These are phyloP conservation scores for Russula sp. DNA, from an alignment of 768 basidiomycete species.

Conservation along the genomic window DNA sequence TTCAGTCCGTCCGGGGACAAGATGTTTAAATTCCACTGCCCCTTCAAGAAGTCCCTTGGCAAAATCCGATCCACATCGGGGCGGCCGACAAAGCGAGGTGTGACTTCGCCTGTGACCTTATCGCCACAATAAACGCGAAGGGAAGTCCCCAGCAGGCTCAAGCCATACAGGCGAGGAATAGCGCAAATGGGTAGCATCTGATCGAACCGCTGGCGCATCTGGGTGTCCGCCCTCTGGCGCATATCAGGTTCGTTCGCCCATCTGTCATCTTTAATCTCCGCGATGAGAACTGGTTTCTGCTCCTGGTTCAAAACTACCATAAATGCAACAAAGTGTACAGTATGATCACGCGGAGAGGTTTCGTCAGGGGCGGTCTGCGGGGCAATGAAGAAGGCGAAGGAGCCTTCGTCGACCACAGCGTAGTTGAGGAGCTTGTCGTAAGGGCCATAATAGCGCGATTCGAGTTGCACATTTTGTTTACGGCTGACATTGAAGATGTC, in stretches of 20 bases:
- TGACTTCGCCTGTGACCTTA: background rate
- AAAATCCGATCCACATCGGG: background rate
- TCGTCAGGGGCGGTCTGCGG: background rate
- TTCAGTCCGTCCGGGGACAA: conserved; percentile 7
- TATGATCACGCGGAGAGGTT: background rate
- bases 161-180: conserved; percentile 12
- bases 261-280: background rate
- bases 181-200: background rate
- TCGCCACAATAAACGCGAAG: conserved; percentile 9
- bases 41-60: conserved; percentile 2
- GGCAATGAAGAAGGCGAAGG: conserved; percentile 4
- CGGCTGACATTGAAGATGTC: background rate
- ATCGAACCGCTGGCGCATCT: conserved; percentile 2
- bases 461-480: background rate
- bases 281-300: conserved; percentile 1
- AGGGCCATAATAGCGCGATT: conserved; percentile 10
- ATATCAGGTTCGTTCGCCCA: background rate
- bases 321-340: background rate
- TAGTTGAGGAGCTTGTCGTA: conserved; percentile 11
- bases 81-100: background rate
- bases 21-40: conserved; percentile 5
- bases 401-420: background rate
- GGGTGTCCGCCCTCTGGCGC: background rate
- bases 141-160: conserved; percentile 11
- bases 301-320: conserved; percentile 1